Base-by-base conservation (phyloP, 208 protist genomes). In the Kentomonas sorsogonicus region DNA sequence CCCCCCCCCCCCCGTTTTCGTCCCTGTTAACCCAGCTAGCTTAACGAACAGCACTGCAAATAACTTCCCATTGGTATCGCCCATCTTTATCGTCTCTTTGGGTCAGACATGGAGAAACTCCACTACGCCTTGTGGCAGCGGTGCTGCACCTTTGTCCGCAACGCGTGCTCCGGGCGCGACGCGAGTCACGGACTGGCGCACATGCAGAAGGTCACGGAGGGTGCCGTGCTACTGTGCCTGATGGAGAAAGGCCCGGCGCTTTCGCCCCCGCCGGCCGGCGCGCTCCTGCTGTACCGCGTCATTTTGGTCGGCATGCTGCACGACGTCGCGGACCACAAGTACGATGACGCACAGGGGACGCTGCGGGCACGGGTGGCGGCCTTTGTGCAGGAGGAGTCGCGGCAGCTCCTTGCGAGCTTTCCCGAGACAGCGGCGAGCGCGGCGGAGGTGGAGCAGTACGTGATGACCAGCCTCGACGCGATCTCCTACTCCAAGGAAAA, bases 321-420 rank as follows among this genome's bases (percentile, higher is more conserved):
- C 64, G 87, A 94, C 55, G 83, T 91, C 1, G 82, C 78, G 1
- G 87, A 94, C 63, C 87, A 94, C 68, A 94, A 94, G 63, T 94
- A 91, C 53, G 82, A 90, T 50, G 9, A 45, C 15, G 64, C n/a
- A n/a, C n/a, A 75, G 9, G 79, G 77, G 9, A 52, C 53, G 9
- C 72, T 89, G 2, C 23, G 63, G 15, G 27, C 40, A 29, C 57
- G 51, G 15, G 65, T 90, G 13, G 39, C 59, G 15, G 53, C 51
- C 15, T 90, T 88, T 44, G 33, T 79, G 2, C 41, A 26, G 20
- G 13, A 11, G 11, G 74, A 82, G 34, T 25, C 7, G 11, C 38
- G 18, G 38, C 38, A n/a, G 15, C 3, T 43, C 9, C 38, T 43
- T n/a, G 38, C 3, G 7, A n/a, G n/a, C n/a, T n/a, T n/a, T n/a